Percentiles rank a stretch among this genome's conserved stretches.
phyloP scores from a whole-genome alignment of 2,329 filamentous ascomycete species.

The Monilinia vaccinii-corymbosi region DNA sequence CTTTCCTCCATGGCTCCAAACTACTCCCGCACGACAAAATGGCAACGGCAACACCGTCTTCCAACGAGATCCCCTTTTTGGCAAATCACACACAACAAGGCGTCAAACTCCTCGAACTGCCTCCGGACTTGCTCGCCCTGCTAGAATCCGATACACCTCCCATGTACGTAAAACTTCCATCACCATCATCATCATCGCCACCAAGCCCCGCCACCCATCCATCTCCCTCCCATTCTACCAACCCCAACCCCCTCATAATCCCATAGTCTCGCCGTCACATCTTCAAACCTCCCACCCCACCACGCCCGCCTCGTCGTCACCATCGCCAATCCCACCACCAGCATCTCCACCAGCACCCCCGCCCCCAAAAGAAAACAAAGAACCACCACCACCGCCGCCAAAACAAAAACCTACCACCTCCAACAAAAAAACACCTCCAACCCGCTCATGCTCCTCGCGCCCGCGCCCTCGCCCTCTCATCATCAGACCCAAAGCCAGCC shows the following conservation, averaged over 20 bases:
- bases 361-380: too few species aligned
- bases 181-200: too few species aligned
- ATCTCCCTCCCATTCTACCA: not conserved
- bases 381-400: too few species aligned
- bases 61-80: slow-evolving; percentile 40
- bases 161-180: slow-evolving; percentile 37
- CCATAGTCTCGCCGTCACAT: slow-evolving; percentile 22
- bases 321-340: too few species aligned
- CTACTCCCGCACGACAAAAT: not conserved
- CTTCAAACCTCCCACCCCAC: slow-evolving; percentile 28
- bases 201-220: too few species aligned
- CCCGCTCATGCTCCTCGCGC: slow-evolving; percentile 47
- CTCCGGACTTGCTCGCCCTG: slow-evolving; percentile 46
- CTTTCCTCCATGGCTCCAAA: too few species aligned
- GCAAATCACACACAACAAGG: slow-evolving; percentile 40
- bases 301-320: slow-evolving; percentile 19
- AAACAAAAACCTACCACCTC: slow-evolving; percentile 48
- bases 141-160: slow-evolving; percentile 46
- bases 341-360: too few species aligned
- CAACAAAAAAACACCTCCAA: slow-evolving; percentile 62
- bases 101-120: slow-evolving; percentile 55
- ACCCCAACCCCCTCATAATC: not conserved
- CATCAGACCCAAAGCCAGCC: slow-evolving; percentile 12
- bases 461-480: too few species aligned
- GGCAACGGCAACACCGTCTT: slow-evolving; percentile 19